Conservation (phyloP, 2,329 filamentous ascomycete species). For the Cyphellophora attinorum region DNA sequence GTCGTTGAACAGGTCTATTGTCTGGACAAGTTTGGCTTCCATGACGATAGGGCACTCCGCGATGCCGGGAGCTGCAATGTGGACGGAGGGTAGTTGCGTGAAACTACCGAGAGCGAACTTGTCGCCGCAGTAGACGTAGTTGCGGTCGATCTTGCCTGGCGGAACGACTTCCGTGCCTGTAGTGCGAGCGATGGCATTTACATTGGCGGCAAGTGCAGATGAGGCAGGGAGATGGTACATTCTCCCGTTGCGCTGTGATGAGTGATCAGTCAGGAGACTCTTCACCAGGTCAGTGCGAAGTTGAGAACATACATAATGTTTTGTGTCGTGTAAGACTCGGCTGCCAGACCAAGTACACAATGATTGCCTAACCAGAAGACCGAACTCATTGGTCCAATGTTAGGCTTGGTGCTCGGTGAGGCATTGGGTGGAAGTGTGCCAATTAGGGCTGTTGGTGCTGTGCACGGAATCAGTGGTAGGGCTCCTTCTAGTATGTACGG, state of each 20-base stretch:
- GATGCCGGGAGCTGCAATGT: slow-evolving; percentile 27
- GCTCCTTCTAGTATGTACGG: too few relatives aligned
- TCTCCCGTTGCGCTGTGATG: slow-evolving; percentile 29
- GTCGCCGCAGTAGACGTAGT: slow-evolving; percentile 30
- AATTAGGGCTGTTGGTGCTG: slow-evolving; percentile 27
- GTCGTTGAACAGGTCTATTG: slow-evolving; percentile 25
- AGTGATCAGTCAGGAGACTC: too few relatives aligned
- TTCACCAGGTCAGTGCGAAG: too few relatives aligned
- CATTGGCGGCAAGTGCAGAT: slow-evolving; percentile 24
- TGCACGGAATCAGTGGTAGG: too few relatives aligned
- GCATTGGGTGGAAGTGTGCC: slow-evolving; percentile 32
- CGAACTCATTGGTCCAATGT: slow-evolving; percentile 36
- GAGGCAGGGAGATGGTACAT: slow-evolving; percentile 34
- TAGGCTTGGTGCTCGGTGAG: slow-evolving; percentile 24
- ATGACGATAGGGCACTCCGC: slow-evolving; percentile 34
- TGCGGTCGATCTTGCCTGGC: slow-evolving; percentile 14
- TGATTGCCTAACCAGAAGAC: slow-evolving; percentile 35
- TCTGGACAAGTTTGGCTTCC: slow-evolving; percentile 28
- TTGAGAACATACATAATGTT: too few relatives aligned
- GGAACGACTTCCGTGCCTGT: slow-evolving; percentile 23
- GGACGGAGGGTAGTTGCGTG: slow-evolving; percentile 25
- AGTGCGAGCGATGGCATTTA: slow-evolving; percentile 32
- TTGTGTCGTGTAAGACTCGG: slow-evolving; percentile 27
- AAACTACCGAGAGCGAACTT: slow-evolving; percentile 26
- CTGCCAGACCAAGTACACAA: slow-evolving; percentile 33